Base-by-base conservation (phyloP, 2,329 filamentous ascomycete species). In the Cladosporium velox region DNA sequence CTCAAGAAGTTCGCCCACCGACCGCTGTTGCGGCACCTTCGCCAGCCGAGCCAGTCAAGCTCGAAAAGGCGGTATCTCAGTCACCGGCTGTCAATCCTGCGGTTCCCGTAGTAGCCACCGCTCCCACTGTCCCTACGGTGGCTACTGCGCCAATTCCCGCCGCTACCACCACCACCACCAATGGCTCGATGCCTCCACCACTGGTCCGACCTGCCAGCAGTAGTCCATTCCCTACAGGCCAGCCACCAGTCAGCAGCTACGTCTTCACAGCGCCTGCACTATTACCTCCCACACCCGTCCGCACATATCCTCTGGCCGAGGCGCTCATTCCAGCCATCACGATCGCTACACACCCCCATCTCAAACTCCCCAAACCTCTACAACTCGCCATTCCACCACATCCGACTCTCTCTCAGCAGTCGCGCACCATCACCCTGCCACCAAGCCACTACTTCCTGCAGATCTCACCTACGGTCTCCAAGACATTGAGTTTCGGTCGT, bases 341-440 rank as follows among this genome's bases (percentile, higher is more conserved):
- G 47, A 80, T 93, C 18, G 83, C 85, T 65, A 89, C 89, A 15
- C 90, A 94, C 73, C 88, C 90, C 0, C 84, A 84, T 12, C 81
- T 92, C 51, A 86, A 86, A 59, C 77, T 88, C 2, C 64, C 73
- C 15, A 85, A 85, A 30, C 87, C 86, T 30, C 88, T 90, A 74
- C 80, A 85, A 38, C 80, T 91, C 64, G 84, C 86, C 41, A 80
- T 96, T 35, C 83, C 85, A 1, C 88, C 92, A 3, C 88, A 89
- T 61, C 80, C 86, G 7, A 86, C 84, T 21, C 84, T 90, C 72
- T 85, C 87, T 32, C 87, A 91, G 66, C 90, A 94, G 72, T 91
- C 88, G 4, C 82, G 90, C 51, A 91, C 91, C 6, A 81, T 95
- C 65, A 89, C 88, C 66, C 80, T 95, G 11, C 88, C 91, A 1